Base-by-base conservation (phyloP, 2,329 filamentous ascomycete species). In the Scedosporium apiospermum region DNA sequence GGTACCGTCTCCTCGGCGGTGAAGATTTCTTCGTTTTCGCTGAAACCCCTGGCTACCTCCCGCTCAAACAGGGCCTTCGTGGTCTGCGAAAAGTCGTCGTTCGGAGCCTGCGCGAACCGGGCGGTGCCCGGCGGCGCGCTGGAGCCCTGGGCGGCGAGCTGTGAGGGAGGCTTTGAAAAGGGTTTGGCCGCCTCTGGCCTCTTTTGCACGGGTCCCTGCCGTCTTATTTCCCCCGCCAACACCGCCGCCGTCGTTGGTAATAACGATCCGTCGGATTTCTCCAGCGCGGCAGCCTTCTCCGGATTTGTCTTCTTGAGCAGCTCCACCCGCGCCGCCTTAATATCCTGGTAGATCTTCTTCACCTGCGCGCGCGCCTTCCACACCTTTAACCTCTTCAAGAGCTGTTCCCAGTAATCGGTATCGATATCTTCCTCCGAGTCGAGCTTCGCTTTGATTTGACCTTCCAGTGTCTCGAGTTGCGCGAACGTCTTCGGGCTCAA, bases 1-100 rank as follows among this genome's bases (percentile, higher is more conserved):
- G 82, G 78, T 27, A 96, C 86, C 49, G 88, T 82, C 75, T 96
- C 95, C 76, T 99, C 95, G 7, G 88, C 90, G 0, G 90, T 87
- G 70, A 99, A 97, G 41, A 99, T 90, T 74, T 99, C 95, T 73
- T 99, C 95, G 69, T 96, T 92, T 71, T 98, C 95, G 65, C 88
- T 86, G 9, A 99, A 85, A 1, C 95, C 95, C 65, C 91, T 88
- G 21, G 95, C 93, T 57, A 96, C 90, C 74, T 98, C 95, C 59
- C 93, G 86, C 70, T 98, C 93, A 72, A 96, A 97, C 41, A 96
- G 78, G 4, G 91, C 91, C 74, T 90, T 93, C 53, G 92, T 96
- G 1, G 90, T 89, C 70, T 92, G 88, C 0, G 91, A 96, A 69
- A 91, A 91, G 73, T 96, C 91, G 66, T 92, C 90, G 65, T 88